Percentiles rank a stretch among this genome's conserved stretches.
These are phyloP conservation scores for Venturia nashicola DNA, from an alignment of 2,329 filamentous ascomycete genomes.

Conservation along the genomic window DNA sequence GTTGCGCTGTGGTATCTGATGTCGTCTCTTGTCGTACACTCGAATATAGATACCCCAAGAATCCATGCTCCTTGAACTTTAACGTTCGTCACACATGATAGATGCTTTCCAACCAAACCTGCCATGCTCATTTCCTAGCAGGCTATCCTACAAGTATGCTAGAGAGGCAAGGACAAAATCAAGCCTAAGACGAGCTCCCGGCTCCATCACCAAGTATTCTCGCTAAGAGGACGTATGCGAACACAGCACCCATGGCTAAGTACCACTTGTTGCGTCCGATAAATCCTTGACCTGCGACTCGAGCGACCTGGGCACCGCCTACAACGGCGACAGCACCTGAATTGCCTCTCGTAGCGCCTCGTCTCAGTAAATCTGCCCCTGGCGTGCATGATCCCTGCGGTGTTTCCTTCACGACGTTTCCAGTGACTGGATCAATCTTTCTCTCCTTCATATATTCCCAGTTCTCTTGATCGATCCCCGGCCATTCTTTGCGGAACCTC, in stretches of 20 bases:
- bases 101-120: background rate
- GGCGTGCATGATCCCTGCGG: conserved; percentile 40
- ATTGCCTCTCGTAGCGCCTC: conserved; percentile 42
- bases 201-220: conserved; percentile 34
- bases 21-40: background rate
- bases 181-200: background rate
- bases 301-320: conserved; percentile 62
- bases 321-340: conserved; percentile 51
- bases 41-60: background rate
- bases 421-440: conserved; percentile 66
- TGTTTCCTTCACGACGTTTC: conserved; percentile 45
- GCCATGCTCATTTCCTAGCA: background rate
- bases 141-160: background rate
- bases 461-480: conserved; percentile 79
- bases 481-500: conserved; percentile 84
- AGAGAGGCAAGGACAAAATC: background rate
- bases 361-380: conserved; percentile 51
- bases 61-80: background rate
- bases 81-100: background rate
- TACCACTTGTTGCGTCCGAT: conserved; percentile 66
- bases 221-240: conserved; percentile 74
- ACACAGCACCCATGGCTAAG: conserved; percentile 56
- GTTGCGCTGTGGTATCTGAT: background rate
- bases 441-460: conserved; percentile 82
- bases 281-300: conserved; percentile 75